Base-by-base conservation (phyloP, 495 filamentous ascomycete genomes). In the Aspergillus campestris region DNA sequence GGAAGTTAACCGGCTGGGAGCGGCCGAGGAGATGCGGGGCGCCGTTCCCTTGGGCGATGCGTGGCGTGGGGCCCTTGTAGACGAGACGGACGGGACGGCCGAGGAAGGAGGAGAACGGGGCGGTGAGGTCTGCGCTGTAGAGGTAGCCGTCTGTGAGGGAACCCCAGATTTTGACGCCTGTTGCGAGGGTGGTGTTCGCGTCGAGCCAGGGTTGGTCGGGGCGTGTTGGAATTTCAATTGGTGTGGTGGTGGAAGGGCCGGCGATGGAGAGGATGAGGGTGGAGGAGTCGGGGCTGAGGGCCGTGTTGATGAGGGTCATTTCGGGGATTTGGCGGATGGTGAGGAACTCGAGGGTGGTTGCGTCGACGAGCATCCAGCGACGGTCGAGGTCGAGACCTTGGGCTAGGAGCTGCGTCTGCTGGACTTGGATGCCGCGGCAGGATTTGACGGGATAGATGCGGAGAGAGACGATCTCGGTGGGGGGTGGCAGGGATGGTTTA, bases 381-480 rank as follows among this genome's bases (percentile, higher is more conserved):
- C 91, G 81, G 62, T 97, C 91, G 57, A 86, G 84, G 56, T 86
- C 78, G 37, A 97, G 75, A 1, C 90, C 90, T 32, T 80, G 77
- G 31, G 78, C 67, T 27, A 85, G 63, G 3, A 95, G 73, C 30
- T 75, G 79, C 37, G 78, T 80, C 44, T 73, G 58, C 38, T 70
- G 61, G 49, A 95, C 58, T 59, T 89, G 80, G 44, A 95, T 78
- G 18, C 86, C 87, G 51, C 77, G 74, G 62, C 90, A 95, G 42
- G 84, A 89, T 67, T 97, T 95, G 54, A 97, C 73, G 4, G 91
- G 91, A 64, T 92, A 95, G 48, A 94, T 80, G 65, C 80, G 86
- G 35, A 95, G 41, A 7, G 62, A 59, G 49, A 63, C 42, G 31
- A 72, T 64, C 27, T 67, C 64, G 45, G 54, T 65, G 30, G 40